Evolutionary conservation across 164 flowering plant genomes (phyloP), one percentile per base, ranked within the genome.

Genomic region (Brasenia schreberi): DNA sequence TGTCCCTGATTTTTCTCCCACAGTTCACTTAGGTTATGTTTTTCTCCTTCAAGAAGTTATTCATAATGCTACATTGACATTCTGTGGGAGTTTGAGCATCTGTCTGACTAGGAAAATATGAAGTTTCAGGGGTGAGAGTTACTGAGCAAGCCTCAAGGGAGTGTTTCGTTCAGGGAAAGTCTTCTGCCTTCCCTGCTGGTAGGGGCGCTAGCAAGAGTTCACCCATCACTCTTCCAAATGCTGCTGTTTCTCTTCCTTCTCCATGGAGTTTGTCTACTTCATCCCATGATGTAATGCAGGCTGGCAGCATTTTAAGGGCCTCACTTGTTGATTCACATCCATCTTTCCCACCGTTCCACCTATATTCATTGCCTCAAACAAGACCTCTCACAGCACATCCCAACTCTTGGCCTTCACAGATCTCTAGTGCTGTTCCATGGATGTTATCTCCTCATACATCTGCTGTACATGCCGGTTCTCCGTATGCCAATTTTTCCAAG

Each of bases 221-320:
- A 64, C 81, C 84, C 68, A 67, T 80, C 33, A 53, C 86, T 18
- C 52, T 71, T 60, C 56, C 73, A 42, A 83, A 70, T 75, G 82
- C 95, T 2, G 65, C 78, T 61, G 70, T 82, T 4, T 85, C 94
- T 19, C 76, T 81, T 43, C 84, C 98, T 12, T 88, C 97, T n/a
- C 98, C 99, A 7, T 92, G 97, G 99, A 92, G 73, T 74, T 56
- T 84, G 42, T 63, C 92, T 64, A 80, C 87, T 0, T 83, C 96
- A 7, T 68, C 81, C n/a, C 72, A 67, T 70, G 88, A 88, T 69
- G 75, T 74, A 17, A 61, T 81, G 66, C 85, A 79, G 62, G 67
- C 85, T 39, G 75, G 75, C 68, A 69, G 70, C 65, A 59, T 78
- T 58, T 74, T 80, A 3, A 79, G 84, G 79, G 82, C 81, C 43